Percentiles rank a stretch among this genome's conserved stretches.
Evolutionary conservation across 2,329 filamentous ascomycete genomes (phyloP).

Genomic region (Aspergillus alliaceus): DNA sequence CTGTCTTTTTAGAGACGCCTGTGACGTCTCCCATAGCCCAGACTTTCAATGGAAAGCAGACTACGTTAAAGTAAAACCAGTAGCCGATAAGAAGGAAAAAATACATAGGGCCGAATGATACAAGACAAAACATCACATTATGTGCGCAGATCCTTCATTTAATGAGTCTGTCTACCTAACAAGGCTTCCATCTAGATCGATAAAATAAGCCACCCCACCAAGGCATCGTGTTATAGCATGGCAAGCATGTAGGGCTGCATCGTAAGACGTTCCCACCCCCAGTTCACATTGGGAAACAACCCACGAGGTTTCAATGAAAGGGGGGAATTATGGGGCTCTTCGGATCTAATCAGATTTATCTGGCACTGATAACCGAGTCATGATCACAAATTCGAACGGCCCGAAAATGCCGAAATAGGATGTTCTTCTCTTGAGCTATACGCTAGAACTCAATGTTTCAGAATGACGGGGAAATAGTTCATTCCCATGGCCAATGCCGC

Average conservation of each 20-base stretch:
- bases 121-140: not conserved
- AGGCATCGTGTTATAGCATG: not conserved
- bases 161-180: not conserved
- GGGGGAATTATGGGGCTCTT: not conserved
- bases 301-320: not conserved
- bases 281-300: not conserved
- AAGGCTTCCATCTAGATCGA: not conserved
- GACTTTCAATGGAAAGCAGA: not conserved
- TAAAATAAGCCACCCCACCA: not conserved
- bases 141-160: not conserved
- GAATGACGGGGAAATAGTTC: not conserved
- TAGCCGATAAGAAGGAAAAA: not conserved
- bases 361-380: not conserved
- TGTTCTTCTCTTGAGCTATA: not conserved
- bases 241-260: not conserved
- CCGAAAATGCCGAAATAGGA: not conserved
- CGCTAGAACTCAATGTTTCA: not conserved
- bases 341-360: slow-evolving; percentile 6
- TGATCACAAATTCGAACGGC: not conserved
- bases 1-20: not conserved
- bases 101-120: not conserved
- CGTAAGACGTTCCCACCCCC: not conserved
- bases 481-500: not conserved
- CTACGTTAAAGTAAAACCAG: not conserved
- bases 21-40: not conserved